Conservation (phyloP, 768 basidiomycete species). For the Macrolepiota dolichaula region DNA sequence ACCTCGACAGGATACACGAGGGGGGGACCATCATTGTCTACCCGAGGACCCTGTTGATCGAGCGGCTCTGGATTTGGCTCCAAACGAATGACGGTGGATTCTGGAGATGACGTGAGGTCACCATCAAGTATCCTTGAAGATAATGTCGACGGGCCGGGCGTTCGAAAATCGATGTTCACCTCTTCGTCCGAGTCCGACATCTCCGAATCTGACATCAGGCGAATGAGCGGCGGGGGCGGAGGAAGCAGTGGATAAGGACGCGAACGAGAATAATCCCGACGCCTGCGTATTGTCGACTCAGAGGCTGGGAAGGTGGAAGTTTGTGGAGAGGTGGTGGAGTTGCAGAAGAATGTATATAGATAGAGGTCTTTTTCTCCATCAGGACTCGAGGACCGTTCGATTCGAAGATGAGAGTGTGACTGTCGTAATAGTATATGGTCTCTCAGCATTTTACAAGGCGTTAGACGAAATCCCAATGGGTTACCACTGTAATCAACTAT, state of each 20-base stretch:
- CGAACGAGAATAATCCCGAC: conserved; percentile 22
- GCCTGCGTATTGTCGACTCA: background rate
- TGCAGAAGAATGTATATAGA: conserved; percentile 47
- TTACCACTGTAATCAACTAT: conserved; percentile 45
- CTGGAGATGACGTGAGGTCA: conserved; percentile 5
- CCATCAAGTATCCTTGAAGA: conserved; percentile 1
- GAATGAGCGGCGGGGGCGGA: conserved; percentile 9
- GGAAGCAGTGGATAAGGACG: conserved; percentile 21
- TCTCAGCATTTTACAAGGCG: conserved; percentile 55
- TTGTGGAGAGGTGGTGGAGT: conserved; percentile 37
- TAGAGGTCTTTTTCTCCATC: conserved; percentile 17
- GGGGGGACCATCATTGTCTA: background rate
- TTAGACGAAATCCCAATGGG: conserved; percentile 58
- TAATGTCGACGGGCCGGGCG: background rate
- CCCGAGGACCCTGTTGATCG: background rate
- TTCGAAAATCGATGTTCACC: conserved; percentile 6
- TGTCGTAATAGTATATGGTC: conserved; percentile 27
- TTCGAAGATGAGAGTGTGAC: conserved; percentile 2
- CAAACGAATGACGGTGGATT: conserved; percentile 1
- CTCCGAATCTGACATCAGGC: conserved; percentile 5
- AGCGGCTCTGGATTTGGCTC: conserved; percentile 1
- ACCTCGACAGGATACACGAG: background rate
- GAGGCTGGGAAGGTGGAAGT: conserved; percentile 24
- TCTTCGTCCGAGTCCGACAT: conserved; percentile 11
- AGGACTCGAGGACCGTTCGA: conserved; percentile 8